phyloP scores from a whole-genome alignment of 129 eudicot species.

The Cynara cardunculus region DNA sequence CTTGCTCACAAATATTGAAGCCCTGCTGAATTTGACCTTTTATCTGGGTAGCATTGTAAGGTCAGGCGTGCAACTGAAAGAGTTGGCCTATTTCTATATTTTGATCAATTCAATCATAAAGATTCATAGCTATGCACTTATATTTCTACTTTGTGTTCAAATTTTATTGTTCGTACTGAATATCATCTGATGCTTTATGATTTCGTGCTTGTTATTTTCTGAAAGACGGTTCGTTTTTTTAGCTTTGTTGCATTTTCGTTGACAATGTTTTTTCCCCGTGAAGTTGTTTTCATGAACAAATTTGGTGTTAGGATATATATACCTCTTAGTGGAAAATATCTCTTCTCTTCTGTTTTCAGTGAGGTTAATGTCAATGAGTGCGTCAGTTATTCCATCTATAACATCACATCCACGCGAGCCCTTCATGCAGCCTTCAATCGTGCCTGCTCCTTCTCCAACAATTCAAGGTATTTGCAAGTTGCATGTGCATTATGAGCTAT shows the following conservation, averaged over 20 bases:
- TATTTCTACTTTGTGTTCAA: background rate
- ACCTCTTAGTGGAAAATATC: slow-evolving; percentile 6
- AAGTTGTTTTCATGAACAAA: background rate
- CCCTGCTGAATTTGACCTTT: background rate
- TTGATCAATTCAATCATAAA: background rate
- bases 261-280: background rate
- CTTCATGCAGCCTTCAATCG: slow-evolving; percentile 27
- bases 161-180: background rate
- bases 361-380: slow-evolving; percentile 40
- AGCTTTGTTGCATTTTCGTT: slow-evolving; percentile 10
- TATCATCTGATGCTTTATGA: background rate
- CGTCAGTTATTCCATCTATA: slow-evolving; percentile 36
- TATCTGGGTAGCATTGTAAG: background rate
- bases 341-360: slow-evolving; percentile 33
- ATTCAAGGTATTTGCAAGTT: slow-evolving; percentile 52
- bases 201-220: background rate
- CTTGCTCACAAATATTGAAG: too few relatives aligned
- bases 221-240: background rate
- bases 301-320: background rate
- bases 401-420: slow-evolving; percentile 33
- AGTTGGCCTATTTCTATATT: background rate
- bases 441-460: slow-evolving; percentile 58
- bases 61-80: background rate
- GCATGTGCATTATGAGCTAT: background rate
- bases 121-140: background rate